A percentile compares a stretch with the other conserved stretches of the same genome.
Evolutionary conservation across 1,139 yeast genomes (phyloP).

Genomic region (Pichia sp.): DNA sequence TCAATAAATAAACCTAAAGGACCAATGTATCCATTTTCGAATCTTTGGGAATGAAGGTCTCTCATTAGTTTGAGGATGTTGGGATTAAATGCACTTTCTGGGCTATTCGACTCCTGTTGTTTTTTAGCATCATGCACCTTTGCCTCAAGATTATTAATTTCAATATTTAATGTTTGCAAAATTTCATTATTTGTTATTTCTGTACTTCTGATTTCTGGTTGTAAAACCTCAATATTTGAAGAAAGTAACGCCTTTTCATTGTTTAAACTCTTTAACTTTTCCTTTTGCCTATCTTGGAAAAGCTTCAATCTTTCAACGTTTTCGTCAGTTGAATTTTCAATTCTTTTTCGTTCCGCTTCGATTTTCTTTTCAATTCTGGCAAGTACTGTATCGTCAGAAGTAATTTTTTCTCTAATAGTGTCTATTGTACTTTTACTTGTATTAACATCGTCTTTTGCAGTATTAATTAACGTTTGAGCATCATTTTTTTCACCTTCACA

Average conservation of each 20-base stretch:
- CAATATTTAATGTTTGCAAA: constrained; percentile 34
- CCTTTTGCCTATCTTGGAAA: constrained; percentile 14
- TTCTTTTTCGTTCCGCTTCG: constrained; percentile 23
- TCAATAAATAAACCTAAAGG: constrained; percentile 68
- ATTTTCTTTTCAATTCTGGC: constrained; percentile 24
- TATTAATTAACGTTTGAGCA: constrained; percentile 1
- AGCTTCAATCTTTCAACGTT: constrained; percentile 14
- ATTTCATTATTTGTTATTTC: constrained; percentile 21
- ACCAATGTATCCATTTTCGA: constrained; percentile 39
- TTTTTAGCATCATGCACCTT: constrained; percentile 12
- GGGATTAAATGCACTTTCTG: constrained; percentile 17
- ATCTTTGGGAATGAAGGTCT: constrained; percentile 34
- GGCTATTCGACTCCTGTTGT: constrained; percentile 12
- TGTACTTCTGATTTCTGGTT: constrained; percentile 22
- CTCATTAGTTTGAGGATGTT: constrained; percentile 25
- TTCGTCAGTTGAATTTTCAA: constrained; percentile 20
- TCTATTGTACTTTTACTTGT: constrained; percentile 4
- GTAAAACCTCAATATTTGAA: constrained; percentile 8
- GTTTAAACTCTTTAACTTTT: constrained; percentile 14
- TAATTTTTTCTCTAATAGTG: constrained; percentile 5
- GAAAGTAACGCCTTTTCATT: constrained; percentile 7
- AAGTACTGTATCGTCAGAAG: constrained; percentile 12
- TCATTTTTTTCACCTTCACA: constrained; percentile 15
- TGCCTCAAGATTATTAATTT: constrained; percentile 35
- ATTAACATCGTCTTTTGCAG: constrained; percentile 14